phyloP scores from a whole-genome alignment of 257 asterid species.

The Parsonsia alboflavescens region DNA sequence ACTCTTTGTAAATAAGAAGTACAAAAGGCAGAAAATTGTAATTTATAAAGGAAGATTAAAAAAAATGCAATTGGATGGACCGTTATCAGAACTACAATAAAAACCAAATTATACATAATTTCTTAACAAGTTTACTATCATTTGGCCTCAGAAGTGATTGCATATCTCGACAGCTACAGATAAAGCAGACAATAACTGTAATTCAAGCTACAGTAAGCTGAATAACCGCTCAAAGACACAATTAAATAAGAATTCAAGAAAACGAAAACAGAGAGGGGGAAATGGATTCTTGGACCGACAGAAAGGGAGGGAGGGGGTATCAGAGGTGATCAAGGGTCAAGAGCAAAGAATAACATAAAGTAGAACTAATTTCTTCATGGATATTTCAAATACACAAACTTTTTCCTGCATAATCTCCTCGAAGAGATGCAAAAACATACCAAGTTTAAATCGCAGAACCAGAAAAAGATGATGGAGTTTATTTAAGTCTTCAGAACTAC shows the following conservation, averaged over 20 bases:
- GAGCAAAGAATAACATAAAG: neutral
- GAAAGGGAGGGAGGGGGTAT: neutral
- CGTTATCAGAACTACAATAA: neutral
- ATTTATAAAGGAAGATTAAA: neutral
- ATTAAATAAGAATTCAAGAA: neutral
- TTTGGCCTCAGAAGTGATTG: neutral
- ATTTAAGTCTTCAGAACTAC: neutral
- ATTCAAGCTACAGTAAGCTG: too few relatives aligned
- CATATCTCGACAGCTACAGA: too few relatives aligned
- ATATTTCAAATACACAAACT: neutral
- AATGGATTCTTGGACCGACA: neutral
- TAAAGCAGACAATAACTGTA: too few relatives aligned
- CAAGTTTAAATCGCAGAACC: neutral
- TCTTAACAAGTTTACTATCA: neutral
- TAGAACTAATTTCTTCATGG: neutral
- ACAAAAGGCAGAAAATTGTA: neutral
- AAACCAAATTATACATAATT: neutral
- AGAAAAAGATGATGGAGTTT: neutral
- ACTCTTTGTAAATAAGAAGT: neutral
- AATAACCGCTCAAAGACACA: neutral
- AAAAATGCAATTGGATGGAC: neutral
- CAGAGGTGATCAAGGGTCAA: neutral
- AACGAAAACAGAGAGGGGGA: neutral
- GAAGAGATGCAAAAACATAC: neutral
- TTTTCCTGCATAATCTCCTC: too few relatives aligned